phyloP scores from a whole-genome alignment of 129 eudicot genomes.

The Logfia minima region DNA sequence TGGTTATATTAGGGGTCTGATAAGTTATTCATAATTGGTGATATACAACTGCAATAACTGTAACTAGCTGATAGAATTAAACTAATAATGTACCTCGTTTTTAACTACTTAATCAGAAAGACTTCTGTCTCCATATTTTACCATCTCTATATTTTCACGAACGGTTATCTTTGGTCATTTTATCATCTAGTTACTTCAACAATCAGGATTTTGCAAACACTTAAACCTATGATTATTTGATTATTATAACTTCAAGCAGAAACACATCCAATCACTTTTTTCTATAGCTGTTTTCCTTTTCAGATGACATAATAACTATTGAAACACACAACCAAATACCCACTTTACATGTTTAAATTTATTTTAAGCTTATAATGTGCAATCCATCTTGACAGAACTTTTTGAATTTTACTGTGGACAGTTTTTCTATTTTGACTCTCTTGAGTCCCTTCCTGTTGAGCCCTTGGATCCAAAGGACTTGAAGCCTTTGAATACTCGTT shows the following conservation, averaged over 20 bases:
- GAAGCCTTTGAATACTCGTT: conserved; percentile 72
- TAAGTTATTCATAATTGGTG: neutral
- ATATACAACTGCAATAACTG: neutral
- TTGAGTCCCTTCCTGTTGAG: conserved; percentile 83
- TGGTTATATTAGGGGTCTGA: neutral
- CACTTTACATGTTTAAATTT: neutral
- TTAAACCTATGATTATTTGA: neutral
- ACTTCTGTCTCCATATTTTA: neutral
- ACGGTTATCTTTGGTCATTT: neutral
- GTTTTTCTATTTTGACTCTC: conserved; percentile 90
- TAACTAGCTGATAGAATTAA: neutral
- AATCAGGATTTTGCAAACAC: neutral
- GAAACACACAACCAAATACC: neutral
- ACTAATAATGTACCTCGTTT: neutral
- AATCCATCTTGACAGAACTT: neutral
- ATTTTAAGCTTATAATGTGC: conserved; percentile 17
- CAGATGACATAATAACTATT: neutral
- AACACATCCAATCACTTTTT: too few species aligned
- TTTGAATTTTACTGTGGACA: conserved; percentile 36
- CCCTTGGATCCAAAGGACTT: conserved; percentile 68
- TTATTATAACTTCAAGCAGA: neutral
- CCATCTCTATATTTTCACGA: neutral
- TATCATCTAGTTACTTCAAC: neutral
- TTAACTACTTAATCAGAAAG: neutral
- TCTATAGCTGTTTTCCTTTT: neutral